These are phyloP conservation scores for Epichloe sibirici DNA, from an alignment of 2,329 filamentous ascomycete genomes.

Conservation along the genomic window DNA sequence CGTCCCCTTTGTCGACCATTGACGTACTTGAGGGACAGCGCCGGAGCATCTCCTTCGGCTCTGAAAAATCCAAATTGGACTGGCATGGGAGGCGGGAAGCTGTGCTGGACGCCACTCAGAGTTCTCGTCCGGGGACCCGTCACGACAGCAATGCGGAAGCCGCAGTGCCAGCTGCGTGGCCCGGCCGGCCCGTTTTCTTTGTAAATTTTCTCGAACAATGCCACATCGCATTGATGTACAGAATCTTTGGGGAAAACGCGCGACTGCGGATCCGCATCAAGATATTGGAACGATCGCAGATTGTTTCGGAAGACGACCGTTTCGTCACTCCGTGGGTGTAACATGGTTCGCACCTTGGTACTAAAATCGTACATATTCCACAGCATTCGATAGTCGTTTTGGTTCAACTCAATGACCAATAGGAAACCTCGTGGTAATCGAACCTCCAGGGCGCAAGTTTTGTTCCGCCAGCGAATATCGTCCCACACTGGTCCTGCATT, in stretches of 20 bases:
- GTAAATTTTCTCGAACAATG: constrained; percentile 60
- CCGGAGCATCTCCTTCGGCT: constrained; percentile 56
- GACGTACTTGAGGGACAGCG: constrained; percentile 58
- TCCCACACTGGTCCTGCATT: constrained; percentile 64
- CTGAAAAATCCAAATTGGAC: constrained; percentile 69
- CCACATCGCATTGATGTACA: constrained; percentile 57
- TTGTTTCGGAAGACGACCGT: constrained; percentile 54
- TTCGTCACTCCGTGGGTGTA: constrained; percentile 60
- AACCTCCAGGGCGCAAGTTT: constrained; percentile 52
- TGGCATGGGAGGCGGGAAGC: constrained; percentile 51
- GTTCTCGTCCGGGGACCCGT: constrained; percentile 69
- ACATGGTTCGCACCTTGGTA: constrained; percentile 57
- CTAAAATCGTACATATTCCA: constrained; percentile 83
- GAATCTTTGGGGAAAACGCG: constrained; percentile 66
- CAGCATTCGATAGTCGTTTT: constrained; percentile 65
- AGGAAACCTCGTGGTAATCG: constrained; percentile 65
- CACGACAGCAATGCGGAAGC: constrained; percentile 66
- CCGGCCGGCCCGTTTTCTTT: constrained; percentile 62
- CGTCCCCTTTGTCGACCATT: constrained; percentile 53
- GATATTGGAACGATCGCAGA: constrained; percentile 67
- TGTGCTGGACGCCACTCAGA: constrained; percentile 63
- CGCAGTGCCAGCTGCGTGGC: constrained; percentile 59
- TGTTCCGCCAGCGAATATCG: constrained; percentile 67
- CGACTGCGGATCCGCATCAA: constrained; percentile 58
- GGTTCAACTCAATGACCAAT: constrained; percentile 56